Evolutionary conservation across 2,329 filamentous ascomycete genomes (phyloP).

Genomic region (Colletotrichum sp.): DNA sequence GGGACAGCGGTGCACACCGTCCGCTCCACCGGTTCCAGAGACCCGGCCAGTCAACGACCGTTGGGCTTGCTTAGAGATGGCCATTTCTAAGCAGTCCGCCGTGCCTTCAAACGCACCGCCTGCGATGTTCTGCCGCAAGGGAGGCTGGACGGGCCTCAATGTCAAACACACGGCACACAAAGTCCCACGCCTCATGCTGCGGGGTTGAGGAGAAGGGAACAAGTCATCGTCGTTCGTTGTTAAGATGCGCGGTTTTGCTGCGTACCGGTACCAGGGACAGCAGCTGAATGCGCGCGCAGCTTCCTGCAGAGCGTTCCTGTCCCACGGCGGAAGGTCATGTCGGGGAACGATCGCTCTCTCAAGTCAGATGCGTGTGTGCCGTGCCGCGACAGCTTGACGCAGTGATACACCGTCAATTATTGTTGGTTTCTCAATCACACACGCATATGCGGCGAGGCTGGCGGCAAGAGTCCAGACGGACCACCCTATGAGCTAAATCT

Average conservation of each 20-base stretch:
- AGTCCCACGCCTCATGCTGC: slow-evolving; percentile 1
- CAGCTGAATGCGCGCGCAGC: neutral
- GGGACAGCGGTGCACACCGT: neutral
- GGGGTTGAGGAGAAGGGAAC: neutral
- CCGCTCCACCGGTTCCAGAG: slow-evolving; percentile 9
- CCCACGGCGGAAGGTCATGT: neutral
- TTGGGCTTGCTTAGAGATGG: neutral
- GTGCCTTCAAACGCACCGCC: neutral
- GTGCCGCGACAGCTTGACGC: neutral
- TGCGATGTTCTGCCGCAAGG: neutral
- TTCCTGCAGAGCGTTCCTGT: neutral
- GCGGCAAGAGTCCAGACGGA: neutral
- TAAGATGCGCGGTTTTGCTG: neutral
- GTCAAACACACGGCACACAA: neutral
- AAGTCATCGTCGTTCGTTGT: neutral
- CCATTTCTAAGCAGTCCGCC: slow-evolving; percentile 5
- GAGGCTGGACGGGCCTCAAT: neutral
- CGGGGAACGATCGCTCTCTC: neutral
- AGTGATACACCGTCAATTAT: neutral
- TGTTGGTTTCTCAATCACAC: neutral
- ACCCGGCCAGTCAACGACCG: slow-evolving; percentile 1
- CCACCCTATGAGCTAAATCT: neutral
- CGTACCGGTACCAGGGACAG: neutral
- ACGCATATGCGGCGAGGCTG: neutral
- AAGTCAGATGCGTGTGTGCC: neutral